Evolutionary conservation across 228 moss, liverwort and hornwort species (phyloP), one percentile per base, ranked within the genome.

Genomic region (Sphagnum magellanicum): DNA sequence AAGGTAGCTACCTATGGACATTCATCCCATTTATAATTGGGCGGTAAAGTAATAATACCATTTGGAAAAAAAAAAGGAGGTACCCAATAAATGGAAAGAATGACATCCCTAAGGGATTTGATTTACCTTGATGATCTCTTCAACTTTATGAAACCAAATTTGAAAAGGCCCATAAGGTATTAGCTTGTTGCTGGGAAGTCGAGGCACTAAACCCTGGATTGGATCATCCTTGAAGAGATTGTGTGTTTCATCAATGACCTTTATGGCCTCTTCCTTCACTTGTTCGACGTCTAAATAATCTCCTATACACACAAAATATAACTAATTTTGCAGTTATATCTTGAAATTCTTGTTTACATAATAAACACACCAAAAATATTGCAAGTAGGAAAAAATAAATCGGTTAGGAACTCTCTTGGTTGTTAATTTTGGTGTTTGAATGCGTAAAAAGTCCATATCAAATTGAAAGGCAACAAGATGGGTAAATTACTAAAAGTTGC

Each of bases 161-260:
- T 87, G 83, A 50, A 87, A 87, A 50, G 81, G 83, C 1, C 83
- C 87, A 2, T 76, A 51, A 5, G 78, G 78, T 11, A 50, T 57
- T 49, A 75, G 63, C 66, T 87, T 76, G 66, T 76, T 73, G 65
- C 71, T 72, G 4, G 87, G 80, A 15, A 83, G 68, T 48, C 87
- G 87, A 58, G 87, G 87, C 13, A 76, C 78, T 71, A 80, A 83
- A 49, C 83, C 50, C 63, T 83, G 76, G 0, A 72, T 61, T 6
- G 63, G 78, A 59, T 87, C 83, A 3, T 68, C 68, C 70, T 87
- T 87, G 50, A 78, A 87, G 16, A 78, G 13, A 9, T 48, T 50
- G 16, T 83, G 76, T 50, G 72, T 60, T 50, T 74, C 81, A 57
- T 73, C 52, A 10, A 83, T 52, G 11, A 59, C 70, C 63, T 83